Base-by-base conservation (phyloP, 2,329 filamentous ascomycete species). In the Penicillium sp. region DNA sequence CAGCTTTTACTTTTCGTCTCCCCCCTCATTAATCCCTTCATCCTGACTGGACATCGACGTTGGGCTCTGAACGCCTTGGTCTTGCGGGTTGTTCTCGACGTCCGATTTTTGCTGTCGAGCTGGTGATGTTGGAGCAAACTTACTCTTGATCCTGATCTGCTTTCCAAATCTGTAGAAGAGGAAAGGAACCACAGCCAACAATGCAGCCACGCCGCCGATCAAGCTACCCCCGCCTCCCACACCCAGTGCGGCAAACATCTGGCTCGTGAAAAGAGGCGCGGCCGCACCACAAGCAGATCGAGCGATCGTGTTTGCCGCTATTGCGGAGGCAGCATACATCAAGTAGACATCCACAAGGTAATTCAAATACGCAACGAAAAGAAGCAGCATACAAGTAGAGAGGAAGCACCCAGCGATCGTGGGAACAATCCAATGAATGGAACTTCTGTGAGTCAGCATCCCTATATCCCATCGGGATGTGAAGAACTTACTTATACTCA, bases 301-400 rank as follows among this genome's bases (percentile, higher is more conserved):
- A 14, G 59, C 57, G 19, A 66, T 63, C 2, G 64, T 66, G 33
- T 66, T 66, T 3, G 64, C 64, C 7, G 64, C 64, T 35, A 66
- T 62, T 3, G 64, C 64, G 9, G 60, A 63, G 13, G 64, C 64
- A 21, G 62, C 62, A 53, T 70, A 76, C 69, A 72, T 74, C 22
- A 60, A 72, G 56, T 84, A 84, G 1, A 76, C 72, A 64, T 84
- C 82, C 45, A 82, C 79, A 10, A 85, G 73, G 55, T 84, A 84
- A 62, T 81, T 84, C 35, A 84, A 70, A 61, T 80, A 82, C 37
- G 77, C 72, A 49, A 85, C 79, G 63, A 86, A 84, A 33, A 80
- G 74, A 33, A 80, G 68, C 13, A 79, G 53, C 48, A 81, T 77
- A 3, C 70, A 71, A 4, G 71, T 68, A 0, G 74, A 58, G 1